Evolutionary conservation across 345 rosid genomes (phyloP), one percentile per base, ranked within the genome.

Genomic region (Gossypium thurberi): DNA sequence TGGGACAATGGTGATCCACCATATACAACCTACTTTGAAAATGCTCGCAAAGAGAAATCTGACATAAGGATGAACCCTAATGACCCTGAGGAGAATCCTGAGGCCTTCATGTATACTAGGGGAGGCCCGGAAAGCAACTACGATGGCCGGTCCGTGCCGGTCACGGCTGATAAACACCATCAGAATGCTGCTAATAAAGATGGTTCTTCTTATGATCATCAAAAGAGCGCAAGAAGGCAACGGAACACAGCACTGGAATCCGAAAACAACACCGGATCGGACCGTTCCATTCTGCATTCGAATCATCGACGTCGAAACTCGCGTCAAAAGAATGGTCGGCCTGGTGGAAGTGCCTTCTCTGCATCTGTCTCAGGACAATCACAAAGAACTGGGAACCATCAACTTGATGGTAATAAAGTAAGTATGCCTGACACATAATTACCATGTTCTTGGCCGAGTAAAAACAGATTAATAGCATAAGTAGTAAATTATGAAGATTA

Each of bases 51-150:
- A 77, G 92, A 80, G 53, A 85, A 70, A 62, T 50, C 65, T 1
- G 83, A 82, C 0, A 61, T 53, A 50, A 79, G 46, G 74, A 81
- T 80, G 77, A 88, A 84, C 81, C 90, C 90, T 0, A 86, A 85
- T 72, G 92, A 88, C 76, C 90, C 90, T 0, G 78, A 81, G 74
- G 79, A 86, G 80, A 86, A 86, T 76, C 92, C 82, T 10, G 82
- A 81, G 63, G 83, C 79, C 51, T 81, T 85, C 48, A 37, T 59
- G 74, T 37, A 15, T 2, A 65, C 56, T 58, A 77, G 25, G 60
- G 50, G 80, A 74, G 71, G 76, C 61, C 52, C 6, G 8, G 50
- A 23, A 44, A 61, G 37, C 1, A 57, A 72, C 20, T 72, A 28
- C 2, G 18, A 70, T 33, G 9, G 25, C 74, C 52, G 18, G 44